Evolutionary conservation across 2,329 filamentous ascomycete species (phyloP), one percentile per base, ranked within the genome.

Genomic region (Botrytis tulipae): DNA sequence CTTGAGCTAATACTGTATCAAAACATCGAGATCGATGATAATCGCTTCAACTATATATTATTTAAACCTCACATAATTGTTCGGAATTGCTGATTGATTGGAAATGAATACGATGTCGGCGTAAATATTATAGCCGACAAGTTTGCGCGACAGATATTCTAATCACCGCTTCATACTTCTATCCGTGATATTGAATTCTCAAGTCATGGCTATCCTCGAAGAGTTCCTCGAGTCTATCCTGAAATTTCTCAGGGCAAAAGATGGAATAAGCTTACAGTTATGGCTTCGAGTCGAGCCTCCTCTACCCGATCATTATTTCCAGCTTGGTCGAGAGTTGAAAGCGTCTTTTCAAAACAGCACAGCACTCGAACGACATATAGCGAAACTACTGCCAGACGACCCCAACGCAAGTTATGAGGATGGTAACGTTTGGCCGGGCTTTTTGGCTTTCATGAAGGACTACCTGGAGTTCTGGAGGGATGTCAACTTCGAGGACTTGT

Each of bases 391-490:
- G 1, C 90, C 91, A 0, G 86, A 91, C 74, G 88, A 90, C 12
- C 87, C 91, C 70, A 87, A 92, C 60, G 87, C 89, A 2, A 84
- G 86, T 0, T 89, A 92, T 70, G 91, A 90, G 1, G 86, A 88
- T 75, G 90, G 87, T 60, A 87, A 91, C 12, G 86, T 87, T 0
- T 97, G 94, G 93, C 88, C 90, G 0, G 89, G 92, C 1, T 94
- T 97, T 80, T 85, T 92, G 68, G 87, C 89, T 3, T 97, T 97
- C 80, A 89, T 97, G 82, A 92, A 90, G 78, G 90, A 93, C 68
- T 98, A 97, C 79, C 86, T 97, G 76, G 85, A 88, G 62, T 97
- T 95, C 78, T 89, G 95, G 85, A 86, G 94, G 73, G 93, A 97
- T 79, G 90, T 95, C 46, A 87, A 97, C 78, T 90, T 92, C 68